Conservation (phyloP, 139 green algal species). For the Micractinium sp. region DNA sequence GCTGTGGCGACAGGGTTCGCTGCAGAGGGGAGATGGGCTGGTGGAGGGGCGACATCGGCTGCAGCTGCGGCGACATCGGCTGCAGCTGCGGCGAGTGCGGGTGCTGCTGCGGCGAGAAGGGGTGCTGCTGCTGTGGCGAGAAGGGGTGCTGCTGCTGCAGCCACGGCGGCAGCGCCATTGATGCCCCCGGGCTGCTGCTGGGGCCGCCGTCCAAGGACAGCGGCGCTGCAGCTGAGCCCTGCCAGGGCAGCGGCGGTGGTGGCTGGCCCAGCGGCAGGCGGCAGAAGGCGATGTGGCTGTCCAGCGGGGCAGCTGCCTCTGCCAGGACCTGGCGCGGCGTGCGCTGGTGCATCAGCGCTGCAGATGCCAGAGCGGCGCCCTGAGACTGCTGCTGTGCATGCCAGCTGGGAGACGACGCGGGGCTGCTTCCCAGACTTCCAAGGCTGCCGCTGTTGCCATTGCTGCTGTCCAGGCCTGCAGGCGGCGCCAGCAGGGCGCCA, state of each 20-base stretch:
- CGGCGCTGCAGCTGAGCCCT: neutral
- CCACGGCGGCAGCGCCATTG: neutral
- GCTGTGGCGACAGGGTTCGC: neutral
- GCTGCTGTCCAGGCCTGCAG: neutral
- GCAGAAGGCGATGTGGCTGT: neutral
- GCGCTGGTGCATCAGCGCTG: neutral
- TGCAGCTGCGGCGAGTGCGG: neutral
- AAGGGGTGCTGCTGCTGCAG: conserved; percentile 2
- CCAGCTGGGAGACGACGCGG: neutral
- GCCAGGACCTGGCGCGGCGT: conserved; percentile 6
- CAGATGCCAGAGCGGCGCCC: neutral
- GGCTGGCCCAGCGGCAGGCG: neutral
- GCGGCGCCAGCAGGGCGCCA: neutral
- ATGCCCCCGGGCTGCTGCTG: neutral
- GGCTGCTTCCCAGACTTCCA: neutral
- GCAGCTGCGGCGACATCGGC: neutral
- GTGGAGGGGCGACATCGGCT: neutral
- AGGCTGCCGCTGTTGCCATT: neutral
- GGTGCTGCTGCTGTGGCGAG: neutral
- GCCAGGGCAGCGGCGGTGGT: neutral
- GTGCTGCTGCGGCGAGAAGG: neutral
- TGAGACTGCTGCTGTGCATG: neutral
- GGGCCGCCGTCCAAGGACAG: neutral
- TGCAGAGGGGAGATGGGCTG: neutral
- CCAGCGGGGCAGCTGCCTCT: neutral